These are phyloP conservation scores for Septoria linicola DNA, from an alignment of 2,329 filamentous ascomycete genomes.

Conservation along the genomic window DNA sequence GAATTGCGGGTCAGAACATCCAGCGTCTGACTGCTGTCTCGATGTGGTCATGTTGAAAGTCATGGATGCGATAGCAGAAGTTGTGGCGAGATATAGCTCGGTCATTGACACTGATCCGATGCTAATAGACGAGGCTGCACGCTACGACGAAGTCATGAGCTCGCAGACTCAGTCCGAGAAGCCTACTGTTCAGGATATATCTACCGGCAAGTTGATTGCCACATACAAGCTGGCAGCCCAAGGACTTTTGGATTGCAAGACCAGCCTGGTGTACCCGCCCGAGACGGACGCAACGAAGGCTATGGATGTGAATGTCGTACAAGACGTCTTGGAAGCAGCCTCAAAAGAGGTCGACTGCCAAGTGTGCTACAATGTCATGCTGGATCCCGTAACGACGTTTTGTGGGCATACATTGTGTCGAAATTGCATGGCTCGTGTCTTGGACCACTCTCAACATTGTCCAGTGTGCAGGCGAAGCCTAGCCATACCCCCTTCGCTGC, in stretches of 20 bases:
- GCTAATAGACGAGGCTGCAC: constrained; percentile 44
- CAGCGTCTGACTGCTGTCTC: constrained; percentile 70
- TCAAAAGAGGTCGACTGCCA: constrained; percentile 80
- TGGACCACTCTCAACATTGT: constrained; percentile 76
- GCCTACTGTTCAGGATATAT: constrained; percentile 44
- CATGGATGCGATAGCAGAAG: constrained; percentile 58
- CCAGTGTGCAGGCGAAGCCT: constrained; percentile 74
- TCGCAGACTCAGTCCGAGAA: constrained; percentile 38
- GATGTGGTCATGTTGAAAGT: constrained; percentile 76
- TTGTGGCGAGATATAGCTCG: constrained; percentile 48
- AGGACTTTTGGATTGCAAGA: constrained; percentile 58
- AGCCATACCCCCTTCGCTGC: constrained; percentile 51
- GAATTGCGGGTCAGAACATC: constrained; percentile 69
- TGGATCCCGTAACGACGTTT: constrained; percentile 77
- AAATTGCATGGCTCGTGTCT: constrained; percentile 70
- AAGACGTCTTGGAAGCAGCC: constrained; percentile 59
- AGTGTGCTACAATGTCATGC: constrained; percentile 77
- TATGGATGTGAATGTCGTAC: constrained; percentile 54
- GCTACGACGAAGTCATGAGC: constrained; percentile 38
- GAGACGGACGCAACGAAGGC: constrained; percentile 39
- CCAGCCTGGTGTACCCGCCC: constrained; percentile 33
- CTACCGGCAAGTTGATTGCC: constrained; percentile 62
- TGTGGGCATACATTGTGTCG: constrained; percentile 92
- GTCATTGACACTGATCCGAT: constrained; percentile 38
- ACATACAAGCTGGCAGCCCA: constrained; percentile 65